Base-by-base conservation (phyloP, 2,329 filamentous ascomycete species). In the Apiospora marii region DNA sequence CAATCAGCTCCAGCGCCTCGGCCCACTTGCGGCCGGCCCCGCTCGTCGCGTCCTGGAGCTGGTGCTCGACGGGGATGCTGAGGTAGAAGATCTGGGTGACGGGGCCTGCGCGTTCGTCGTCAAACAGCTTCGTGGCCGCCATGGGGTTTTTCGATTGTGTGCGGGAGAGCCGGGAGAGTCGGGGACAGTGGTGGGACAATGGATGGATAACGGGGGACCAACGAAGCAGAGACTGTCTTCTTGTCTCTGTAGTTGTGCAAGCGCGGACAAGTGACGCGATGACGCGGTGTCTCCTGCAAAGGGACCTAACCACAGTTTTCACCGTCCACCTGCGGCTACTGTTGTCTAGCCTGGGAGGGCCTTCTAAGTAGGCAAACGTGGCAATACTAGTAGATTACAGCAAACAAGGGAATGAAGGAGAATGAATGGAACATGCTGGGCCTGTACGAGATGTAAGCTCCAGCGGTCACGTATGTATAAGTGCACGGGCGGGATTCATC, bases 61-160 rank as follows among this genome's bases (percentile, higher is more conserved):
- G 46, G 68, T 70, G 68, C 37, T 70, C 68, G 68, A 53, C n/a
- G 19, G 68, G 68, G n/a, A 70, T 58, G 27, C 37, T 58, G 14
- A 70, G 14, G 68, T 70, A 51, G 48, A 70, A 58, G 48, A 70
- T 70, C 34, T 70, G 68, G 68, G 68, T 70, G 68, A 70, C 68
- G 46, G 30, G 48, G 22, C 48, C 46, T n/a, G 34, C 19, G 58
- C 8, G 34, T 64, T 64, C 58, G 19, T 58, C 51, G 51, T n/a
- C 58, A 22, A 64, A 13, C 22, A 49, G n/a, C 22, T 19, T 64
- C 19, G 34, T 41, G 13, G 34, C 58, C 58, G 58, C 58, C 58
- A 64, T 41, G 34, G 58, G 7, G 8, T 22, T 7, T 3, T 27
- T 8, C 24, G 49, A 27, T 13, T 13, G 49, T 10, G 48, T 10